phyloP scores from a whole-genome alignment of 352 stramenopile genomes.

The Phytophthora litchii region DNA sequence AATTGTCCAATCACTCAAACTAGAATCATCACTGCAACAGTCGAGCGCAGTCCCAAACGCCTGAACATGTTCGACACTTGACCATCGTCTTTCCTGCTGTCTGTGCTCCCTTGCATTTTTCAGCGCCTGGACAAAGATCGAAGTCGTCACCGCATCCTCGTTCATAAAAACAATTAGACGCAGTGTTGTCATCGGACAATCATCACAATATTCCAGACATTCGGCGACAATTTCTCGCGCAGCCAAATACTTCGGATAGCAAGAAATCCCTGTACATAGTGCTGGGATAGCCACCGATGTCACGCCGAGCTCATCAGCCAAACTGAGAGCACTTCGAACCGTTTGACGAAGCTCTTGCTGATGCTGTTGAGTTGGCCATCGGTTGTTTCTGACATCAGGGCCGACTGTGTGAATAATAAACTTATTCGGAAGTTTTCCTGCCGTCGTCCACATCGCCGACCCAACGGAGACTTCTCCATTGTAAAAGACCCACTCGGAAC shows the following conservation, averaged over 20 bases:
- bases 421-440: constrained; percentile 32
- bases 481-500: constrained; percentile 29
- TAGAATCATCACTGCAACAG: constrained; percentile 5
- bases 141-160: constrained; percentile 32
- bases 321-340: constrained; percentile 25
- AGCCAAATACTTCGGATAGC: constrained; percentile 46
- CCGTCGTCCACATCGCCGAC: constrained; percentile 38
- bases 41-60: neutral
- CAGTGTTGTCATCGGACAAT: constrained; percentile 5
- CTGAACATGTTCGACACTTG: neutral
- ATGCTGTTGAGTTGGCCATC: constrained; percentile 8
- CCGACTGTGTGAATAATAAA: constrained; percentile 54
- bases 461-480: constrained; percentile 36
- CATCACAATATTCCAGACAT: constrained; percentile 26
- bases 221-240: constrained; percentile 44
- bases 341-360: constrained; percentile 15
- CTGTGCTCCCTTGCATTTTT: constrained; percentile 19
- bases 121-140: constrained; percentile 28
- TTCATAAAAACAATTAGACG: constrained; percentile 41
- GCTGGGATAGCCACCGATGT: constrained; percentile 42
- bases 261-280: constrained; percentile 45
- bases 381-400: constrained; percentile 18
- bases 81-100: neutral
- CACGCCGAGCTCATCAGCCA: constrained; percentile 30
- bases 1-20: no score